phyloP scores from a whole-genome alignment of 306 rosid genomes.

The Glycine latifolia region DNA sequence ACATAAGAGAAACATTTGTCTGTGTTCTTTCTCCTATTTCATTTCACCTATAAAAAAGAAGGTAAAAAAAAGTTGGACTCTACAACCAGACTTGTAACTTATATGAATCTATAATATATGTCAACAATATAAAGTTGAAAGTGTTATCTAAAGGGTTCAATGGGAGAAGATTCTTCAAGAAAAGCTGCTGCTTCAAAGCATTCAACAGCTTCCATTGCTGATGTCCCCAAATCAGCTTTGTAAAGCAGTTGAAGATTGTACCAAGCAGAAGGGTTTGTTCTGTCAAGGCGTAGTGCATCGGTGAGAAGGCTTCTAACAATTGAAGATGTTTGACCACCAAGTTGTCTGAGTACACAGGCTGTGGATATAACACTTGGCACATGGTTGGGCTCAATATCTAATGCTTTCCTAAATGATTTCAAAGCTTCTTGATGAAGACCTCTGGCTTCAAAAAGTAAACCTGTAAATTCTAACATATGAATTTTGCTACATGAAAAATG shows the following conservation, averaged over 20 bases:
- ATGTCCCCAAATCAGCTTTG: conserved; percentile 63
- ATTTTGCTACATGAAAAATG: neutral
- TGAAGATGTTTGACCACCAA: conserved; percentile 72
- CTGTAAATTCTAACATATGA: conserved; percentile 48
- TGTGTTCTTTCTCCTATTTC: neutral
- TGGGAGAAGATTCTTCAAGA: conserved; percentile 83
- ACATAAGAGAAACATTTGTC: neutral
- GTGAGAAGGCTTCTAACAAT: conserved; percentile 82
- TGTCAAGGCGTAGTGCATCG: conserved; percentile 83
- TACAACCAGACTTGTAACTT: conserved; percentile 32
- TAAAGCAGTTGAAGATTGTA: conserved; percentile 87
- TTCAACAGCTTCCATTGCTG: conserved; percentile 70
- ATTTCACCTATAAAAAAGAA: conserved; percentile 17
- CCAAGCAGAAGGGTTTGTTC: conserved; percentile 81
- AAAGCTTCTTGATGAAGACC: conserved; percentile 79
- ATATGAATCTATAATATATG: conserved; percentile 21
- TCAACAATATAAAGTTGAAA: neutral
- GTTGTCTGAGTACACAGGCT: conserved; percentile 69
- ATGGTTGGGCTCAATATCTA: conserved; percentile 78
- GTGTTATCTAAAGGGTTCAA: conserved; percentile 75
- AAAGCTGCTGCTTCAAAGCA: conserved; percentile 83
- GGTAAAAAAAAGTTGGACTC: conserved; percentile 19
- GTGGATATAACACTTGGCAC: conserved; percentile 87
- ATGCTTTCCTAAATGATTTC: conserved; percentile 71
- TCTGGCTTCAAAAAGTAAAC: conserved; percentile 75